Evolutionary conservation across 352 stramenopile species (phyloP), one percentile per base, ranked within the genome.

Genomic region (Pseudoperonospora humuli): DNA sequence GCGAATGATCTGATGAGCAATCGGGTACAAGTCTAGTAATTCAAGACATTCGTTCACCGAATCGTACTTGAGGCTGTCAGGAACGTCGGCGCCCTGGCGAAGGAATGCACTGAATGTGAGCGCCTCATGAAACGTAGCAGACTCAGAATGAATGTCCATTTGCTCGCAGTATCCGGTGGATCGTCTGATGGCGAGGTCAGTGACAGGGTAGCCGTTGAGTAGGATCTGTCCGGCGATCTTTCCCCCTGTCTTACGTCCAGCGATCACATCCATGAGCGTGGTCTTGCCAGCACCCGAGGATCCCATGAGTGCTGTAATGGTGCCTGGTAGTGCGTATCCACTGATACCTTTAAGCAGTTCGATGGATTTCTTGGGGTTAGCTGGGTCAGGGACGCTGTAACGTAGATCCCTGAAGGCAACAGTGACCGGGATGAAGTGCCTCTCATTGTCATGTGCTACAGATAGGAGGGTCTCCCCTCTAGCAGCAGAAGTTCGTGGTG

Each of bases 81-180:
- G 50, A 1, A 64, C 40, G 18, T 64, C 40, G 18, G 32, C 50
- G 8, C 55, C 45, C 26, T 64, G 55, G 7, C 59, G 59, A 13
- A 68, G 33, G 33, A 59, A 62, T 9, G 35, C 27, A 23, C 39
- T 75, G 34, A 68, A 68, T 3, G 45, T 58, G 4, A 68, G 23
- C 32, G 44, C 33, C 21, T 97, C 90, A 11, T 84, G 70, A 10
- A 90, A 74, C 0, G 90, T 97, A 5, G 78, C 64, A 3, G 86
- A 94, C 24, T 86, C 67, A 9, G 73, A 80, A 21, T 96, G 24
- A n/a, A n/a, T n/a, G n/a, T n/a, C n/a, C n/a, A n/a, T n/a, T n/a
- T n/a, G n/a, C n/a, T n/a, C n/a, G n/a, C 67, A 75, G 38, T 78
- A 78, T 7, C 67, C 67, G 14, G 67, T 83, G n/a, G 53, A 67